Evolutionary conservation across 108 stramenopile genomes (phyloP).

Genomic region (Pseudonitzschia multiseries): DNA sequence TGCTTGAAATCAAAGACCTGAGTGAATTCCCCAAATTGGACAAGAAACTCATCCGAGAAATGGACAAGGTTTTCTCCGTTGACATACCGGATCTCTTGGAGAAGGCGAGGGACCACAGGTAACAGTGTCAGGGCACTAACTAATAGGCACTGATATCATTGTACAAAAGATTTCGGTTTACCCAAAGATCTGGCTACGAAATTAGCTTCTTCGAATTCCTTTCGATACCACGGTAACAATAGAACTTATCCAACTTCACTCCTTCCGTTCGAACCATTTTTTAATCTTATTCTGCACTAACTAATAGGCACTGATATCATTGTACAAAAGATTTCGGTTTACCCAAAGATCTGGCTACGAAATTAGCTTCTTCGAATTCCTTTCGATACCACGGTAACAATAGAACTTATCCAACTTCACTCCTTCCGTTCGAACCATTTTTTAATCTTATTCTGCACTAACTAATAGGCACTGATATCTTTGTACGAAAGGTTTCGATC

Average conservation of each 20-base stretch:
- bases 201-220: no score
- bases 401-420: no score
- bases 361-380: no score
- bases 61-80: conserved; percentile 86
- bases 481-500: neutral
- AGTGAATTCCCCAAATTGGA: conserved; percentile 96
- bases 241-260: no score
- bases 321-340: neutral
- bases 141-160: neutral
- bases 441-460: no score
- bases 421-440: no score
- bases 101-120: conserved; percentile 54
- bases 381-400: no score
- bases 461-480: neutral
- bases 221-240: no score
- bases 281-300: no score
- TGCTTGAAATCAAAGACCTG: conserved; percentile 88
- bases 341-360: no score
- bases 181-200: no score
- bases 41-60: conserved; percentile 83
- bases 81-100: conserved; percentile 89
- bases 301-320: neutral
- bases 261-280: no score
- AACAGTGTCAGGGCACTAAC: neutral
- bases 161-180: neutral